A percentile compares a stretch with the other conserved stretches of the same genome.
These are phyloP conservation scores for Cryptococcus depauperatus DNA, from an alignment of 1,284 basidiomycete genomes.

Conservation along the genomic window DNA sequence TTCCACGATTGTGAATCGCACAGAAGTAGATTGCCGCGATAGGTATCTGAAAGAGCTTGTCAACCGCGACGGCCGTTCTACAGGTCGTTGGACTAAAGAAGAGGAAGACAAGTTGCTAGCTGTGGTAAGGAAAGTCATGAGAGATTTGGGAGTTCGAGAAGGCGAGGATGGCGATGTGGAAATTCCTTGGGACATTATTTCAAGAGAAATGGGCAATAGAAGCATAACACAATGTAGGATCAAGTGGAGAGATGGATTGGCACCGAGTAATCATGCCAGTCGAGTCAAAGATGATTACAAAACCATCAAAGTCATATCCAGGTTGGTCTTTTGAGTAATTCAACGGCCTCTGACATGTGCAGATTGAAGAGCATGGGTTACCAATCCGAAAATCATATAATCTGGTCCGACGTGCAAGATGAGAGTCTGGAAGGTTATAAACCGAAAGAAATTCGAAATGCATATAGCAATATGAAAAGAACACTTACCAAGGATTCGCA, in stretches of 20 bases:
- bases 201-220: constrained; percentile 12
- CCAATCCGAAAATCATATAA: constrained; percentile 8
- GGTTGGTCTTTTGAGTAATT: not conserved
- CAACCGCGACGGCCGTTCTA: constrained; percentile 7
- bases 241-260: constrained; percentile 9
- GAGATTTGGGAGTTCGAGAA: not conserved
- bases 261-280: not conserved
- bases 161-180: constrained; percentile 4
- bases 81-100: constrained; percentile 14
- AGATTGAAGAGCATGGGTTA: constrained; percentile 5
- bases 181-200: constrained; percentile 11
- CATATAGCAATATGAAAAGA: constrained; percentile 1
- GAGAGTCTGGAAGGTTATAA: not conserved
- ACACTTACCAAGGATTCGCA: not conserved
- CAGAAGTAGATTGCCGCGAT: constrained; percentile 33
- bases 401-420: constrained; percentile 1
- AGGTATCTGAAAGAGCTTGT: constrained; percentile 28
- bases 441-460: constrained; percentile 1
- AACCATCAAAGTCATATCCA: constrained; percentile 1
- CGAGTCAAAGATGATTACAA: constrained; percentile 2
- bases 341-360: not conserved
- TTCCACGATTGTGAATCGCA: constrained; percentile 27
- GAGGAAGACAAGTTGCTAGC: constrained; percentile 6
- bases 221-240: constrained; percentile 13
- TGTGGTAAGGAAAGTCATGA: constrained; percentile 5